These are phyloP conservation scores for Globisporangium emineosum DNA, from an alignment of 352 stramenopile genomes.

Conservation along the genomic window DNA sequence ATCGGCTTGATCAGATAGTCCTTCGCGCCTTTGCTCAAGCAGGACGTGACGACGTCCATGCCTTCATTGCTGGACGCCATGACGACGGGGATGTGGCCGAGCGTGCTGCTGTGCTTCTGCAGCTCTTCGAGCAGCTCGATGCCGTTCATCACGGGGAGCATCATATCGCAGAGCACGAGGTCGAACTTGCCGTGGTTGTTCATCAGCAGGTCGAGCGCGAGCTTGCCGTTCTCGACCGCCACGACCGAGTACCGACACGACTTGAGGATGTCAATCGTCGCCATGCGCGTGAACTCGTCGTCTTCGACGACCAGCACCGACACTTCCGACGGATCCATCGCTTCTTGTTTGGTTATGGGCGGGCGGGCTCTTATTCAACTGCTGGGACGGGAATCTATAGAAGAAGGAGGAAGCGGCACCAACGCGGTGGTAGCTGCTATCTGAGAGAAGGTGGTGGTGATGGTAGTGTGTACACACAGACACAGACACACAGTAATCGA, in stretches of 20 bases:
- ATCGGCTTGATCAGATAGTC: constrained; percentile 91
- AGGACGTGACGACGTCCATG: constrained; percentile 88
- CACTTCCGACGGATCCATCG: constrained; percentile 86
- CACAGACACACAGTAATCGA: no score
- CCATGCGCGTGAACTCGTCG: constrained; percentile 88
- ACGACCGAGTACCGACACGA: constrained; percentile 83
- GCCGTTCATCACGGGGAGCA: constrained; percentile 87
- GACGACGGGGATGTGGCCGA: constrained; percentile 86
- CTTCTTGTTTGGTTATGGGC: neutral
- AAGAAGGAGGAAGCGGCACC: no score
- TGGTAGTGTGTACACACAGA: no score
- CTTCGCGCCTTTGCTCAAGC: constrained; percentile 85
- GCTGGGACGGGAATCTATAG: no score
- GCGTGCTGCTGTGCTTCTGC: constrained; percentile 52
- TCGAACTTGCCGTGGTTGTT: constrained; percentile 78
- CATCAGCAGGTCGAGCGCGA: constrained; percentile 71
- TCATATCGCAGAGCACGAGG: constrained; percentile 88
- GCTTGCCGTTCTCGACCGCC: constrained; percentile 79
- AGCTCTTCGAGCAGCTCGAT: constrained; percentile 86
- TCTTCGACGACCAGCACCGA: constrained; percentile 88
- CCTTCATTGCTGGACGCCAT: constrained; percentile 91
- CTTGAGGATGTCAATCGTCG: constrained; percentile 87
- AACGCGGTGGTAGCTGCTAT: no score
- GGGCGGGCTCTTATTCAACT: no score
- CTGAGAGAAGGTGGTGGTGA: no score